Evolutionary conservation across 176 grass and related monocot genomes (phyloP).

Genomic region (Canna indica): DNA sequence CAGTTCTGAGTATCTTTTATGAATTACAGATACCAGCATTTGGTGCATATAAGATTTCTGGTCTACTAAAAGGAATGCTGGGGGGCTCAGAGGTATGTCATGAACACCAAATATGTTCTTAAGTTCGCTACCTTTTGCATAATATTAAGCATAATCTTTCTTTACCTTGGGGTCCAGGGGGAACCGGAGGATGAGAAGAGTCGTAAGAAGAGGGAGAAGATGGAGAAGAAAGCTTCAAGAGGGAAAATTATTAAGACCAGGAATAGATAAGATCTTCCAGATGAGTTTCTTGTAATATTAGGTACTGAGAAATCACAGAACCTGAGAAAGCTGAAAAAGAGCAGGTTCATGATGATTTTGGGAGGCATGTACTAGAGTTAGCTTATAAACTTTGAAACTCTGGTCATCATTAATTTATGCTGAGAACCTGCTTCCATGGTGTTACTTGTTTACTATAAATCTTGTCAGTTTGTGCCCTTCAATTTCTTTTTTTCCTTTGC

Average conservation of each 20-base stretch:
- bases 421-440: neutral
- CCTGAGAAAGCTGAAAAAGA: neutral
- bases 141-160: neutral
- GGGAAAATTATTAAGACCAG: constrained; percentile 78
- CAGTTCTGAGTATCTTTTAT: neutral
- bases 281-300: neutral
- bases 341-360: neutral
- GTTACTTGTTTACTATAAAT: neutral
- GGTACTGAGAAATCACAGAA: neutral
- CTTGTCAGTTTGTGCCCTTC: neutral
- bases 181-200: constrained; percentile 82
- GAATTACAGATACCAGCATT: constrained; percentile 75
- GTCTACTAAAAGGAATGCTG: constrained; percentile 66
- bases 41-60: constrained; percentile 69
- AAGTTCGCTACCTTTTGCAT: constrained; percentile 11
- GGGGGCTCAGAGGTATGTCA: constrained; percentile 50
- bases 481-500: neutral
- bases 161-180: constrained; percentile 30
- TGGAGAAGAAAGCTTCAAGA: constrained; percentile 87
- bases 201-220: constrained; percentile 89
- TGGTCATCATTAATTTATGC: neutral
- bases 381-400: neutral
- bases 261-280: constrained; percentile 32
- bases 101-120: neutral
- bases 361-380: neutral